Conservation (phyloP, 352 stramenopile species). For the Pythium scleroteichum region DNA sequence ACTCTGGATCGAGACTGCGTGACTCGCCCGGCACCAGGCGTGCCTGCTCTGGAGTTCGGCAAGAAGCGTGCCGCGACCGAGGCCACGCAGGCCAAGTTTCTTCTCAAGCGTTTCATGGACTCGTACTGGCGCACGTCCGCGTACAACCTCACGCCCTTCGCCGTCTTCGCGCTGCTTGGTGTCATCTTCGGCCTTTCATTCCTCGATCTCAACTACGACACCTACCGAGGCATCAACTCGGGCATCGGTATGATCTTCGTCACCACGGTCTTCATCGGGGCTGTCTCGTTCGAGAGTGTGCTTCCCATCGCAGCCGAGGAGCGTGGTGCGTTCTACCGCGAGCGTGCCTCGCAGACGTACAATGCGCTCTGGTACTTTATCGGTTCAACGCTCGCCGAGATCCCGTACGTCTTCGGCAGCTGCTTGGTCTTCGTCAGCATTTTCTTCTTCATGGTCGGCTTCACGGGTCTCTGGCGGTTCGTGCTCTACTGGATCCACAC, state of each 20-base stretch:
- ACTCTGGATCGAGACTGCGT: constrained; percentile 64
- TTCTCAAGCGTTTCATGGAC: constrained; percentile 12
- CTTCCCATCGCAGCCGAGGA: constrained; percentile 38
- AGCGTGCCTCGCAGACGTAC: constrained; percentile 72
- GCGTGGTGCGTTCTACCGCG: constrained; percentile 64
- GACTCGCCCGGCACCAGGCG: constrained; percentile 36
- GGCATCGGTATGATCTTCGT: constrained; percentile 70
- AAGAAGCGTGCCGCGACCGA: constrained; percentile 7
- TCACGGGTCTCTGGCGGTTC: constrained; percentile 23
- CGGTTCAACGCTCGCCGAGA: constrained; percentile 64
- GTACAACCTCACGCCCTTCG: constrained; percentile 69
- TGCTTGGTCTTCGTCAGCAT: constrained; percentile 32
- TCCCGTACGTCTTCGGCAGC: constrained; percentile 34
- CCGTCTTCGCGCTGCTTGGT: constrained; percentile 27
- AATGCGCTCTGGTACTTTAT: constrained; percentile 51
- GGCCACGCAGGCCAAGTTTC: constrained; percentile 11
- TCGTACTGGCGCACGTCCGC: constrained; percentile 73
- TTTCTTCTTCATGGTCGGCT: constrained; percentile 34
- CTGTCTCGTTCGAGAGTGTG: constrained; percentile 17
- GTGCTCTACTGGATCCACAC: constrained; percentile 69
- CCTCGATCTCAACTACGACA: constrained; percentile 26
- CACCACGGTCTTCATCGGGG: constrained; percentile 58
- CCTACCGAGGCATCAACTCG: constrained; percentile 30
- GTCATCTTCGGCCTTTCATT: constrained; percentile 53
- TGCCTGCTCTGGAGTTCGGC: neutral